Base-by-base conservation (phyloP, 352 stramenopile genomes). In the Globisporangium mamillatum region DNA sequence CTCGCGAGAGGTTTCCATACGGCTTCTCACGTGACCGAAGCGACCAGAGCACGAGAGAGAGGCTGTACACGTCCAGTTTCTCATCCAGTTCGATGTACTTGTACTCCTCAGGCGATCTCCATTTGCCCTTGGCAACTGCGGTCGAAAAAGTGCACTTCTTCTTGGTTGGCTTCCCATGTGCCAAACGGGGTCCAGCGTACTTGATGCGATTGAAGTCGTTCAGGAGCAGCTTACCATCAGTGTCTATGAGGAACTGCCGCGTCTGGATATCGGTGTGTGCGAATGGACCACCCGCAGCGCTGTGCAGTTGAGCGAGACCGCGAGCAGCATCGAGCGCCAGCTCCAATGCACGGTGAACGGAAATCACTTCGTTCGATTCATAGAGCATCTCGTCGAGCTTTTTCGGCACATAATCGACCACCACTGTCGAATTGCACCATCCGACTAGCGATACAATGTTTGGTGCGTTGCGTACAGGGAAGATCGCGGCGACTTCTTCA, bases 171-270 rank as follows among this genome's bases (percentile, higher is more conserved):
- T 73, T 50, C 0, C 84, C 75, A 16, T 84, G 57, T 5, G 80
- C 66, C 1, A 80, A 52, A 7, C 77, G 76, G 1, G 68, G 75
- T 8, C 85, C 85, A 14, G 79, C 78, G 67, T 91, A 91, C 64
- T 91, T 91, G 57, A 93, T 72, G 10, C 88, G 80, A 59, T 95
- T 95, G 34, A 95, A 91, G 66, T 95, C 88, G 58, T 95, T 95
- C 29, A 95, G 63, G 61, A 81, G 71, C 29, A 94, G 72, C 0
- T 71, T 79, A 2, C 84, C 86, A 12, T 79, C 74, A 1, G 61
- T 60, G 65, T 90, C 74, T n/a, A 94, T 75, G 44, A 95, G 67
- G 55, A 95, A 93, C 68, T 95, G 88, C 1, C 88, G 84, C 25
- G 84, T 72, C 63, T 95, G 88, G 34, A 95, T 78, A 72, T 95